These are phyloP conservation scores for Hypoxylon sp. DNA, from an alignment of 2,329 filamentous ascomycete species.

Conservation along the genomic window DNA sequence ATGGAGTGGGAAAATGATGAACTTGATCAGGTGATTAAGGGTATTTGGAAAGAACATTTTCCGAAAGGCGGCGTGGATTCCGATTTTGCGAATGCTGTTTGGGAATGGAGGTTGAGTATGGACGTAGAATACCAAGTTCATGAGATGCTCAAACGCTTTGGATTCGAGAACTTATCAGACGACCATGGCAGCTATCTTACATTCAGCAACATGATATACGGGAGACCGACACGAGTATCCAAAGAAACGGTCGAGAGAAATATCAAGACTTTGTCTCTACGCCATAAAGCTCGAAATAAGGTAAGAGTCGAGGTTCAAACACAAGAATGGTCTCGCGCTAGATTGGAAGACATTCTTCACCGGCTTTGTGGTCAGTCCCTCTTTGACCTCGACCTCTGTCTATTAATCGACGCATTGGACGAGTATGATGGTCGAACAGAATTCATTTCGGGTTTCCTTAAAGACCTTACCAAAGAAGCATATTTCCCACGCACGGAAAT, in stretches of 20 bases:
- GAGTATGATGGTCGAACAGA: conserved; percentile 6
- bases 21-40: not conserved
- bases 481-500: not conserved
- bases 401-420: conserved; percentile 5
- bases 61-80: not conserved
- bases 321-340: not conserved
- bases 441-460: conserved; percentile 2
- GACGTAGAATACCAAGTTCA: not conserved
- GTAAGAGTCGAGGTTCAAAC: not conserved
- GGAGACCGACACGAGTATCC: not conserved
- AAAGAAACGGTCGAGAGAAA: not conserved
- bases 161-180: not conserved
- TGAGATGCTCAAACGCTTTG: not conserved
- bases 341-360: conserved; percentile 1
- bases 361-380: not conserved
- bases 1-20: not conserved
- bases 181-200: not conserved
- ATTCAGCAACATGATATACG: not conserved
- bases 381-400: not conserved
- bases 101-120: not conserved
- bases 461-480: conserved; percentile 1
- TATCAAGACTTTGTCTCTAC: not conserved
- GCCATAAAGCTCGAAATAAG: not conserved
- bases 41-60: not conserved
- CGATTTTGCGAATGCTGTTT: not conserved